Conservation (phyloP, 257 asterid genomes). For the Nicotiana knightiana region DNA sequence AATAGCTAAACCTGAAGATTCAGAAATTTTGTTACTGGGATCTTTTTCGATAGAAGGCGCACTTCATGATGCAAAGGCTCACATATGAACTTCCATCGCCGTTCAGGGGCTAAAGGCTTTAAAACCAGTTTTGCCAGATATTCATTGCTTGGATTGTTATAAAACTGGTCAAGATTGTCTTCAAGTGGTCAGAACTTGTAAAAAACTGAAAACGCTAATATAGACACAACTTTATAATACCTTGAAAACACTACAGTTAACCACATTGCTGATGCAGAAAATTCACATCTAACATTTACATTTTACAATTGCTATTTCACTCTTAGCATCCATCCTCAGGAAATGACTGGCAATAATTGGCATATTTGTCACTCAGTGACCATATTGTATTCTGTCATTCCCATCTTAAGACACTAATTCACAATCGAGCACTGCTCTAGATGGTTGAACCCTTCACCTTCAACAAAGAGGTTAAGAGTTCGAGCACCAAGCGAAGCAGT, state of each 20-base stretch:
- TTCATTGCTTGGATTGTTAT: constrained; percentile 75
- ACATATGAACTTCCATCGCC: constrained; percentile 72
- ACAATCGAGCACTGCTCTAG: background rate
- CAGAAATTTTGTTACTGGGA: constrained; percentile 76
- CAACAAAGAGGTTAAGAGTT: background rate
- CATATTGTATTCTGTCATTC: background rate
- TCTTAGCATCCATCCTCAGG: background rate
- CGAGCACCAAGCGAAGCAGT: background rate
- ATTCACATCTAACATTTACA: background rate
- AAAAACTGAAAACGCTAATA: constrained; percentile 2
- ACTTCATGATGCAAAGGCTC: constrained; percentile 87
- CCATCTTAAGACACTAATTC: background rate
- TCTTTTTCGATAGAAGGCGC: constrained; percentile 89
- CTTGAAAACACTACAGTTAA: background rate
- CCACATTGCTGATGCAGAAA: background rate
- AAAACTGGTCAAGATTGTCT: constrained; percentile 36
- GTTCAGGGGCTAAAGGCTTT: constrained; percentile 77
- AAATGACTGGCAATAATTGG: background rate
- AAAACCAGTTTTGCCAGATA: constrained; percentile 84
- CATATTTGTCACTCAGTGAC: background rate
- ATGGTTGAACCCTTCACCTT: background rate
- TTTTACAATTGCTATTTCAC: background rate
- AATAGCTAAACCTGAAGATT: constrained; percentile 71
- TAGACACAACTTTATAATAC: background rate
- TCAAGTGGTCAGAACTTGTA: background rate